Evolutionary conservation across 768 basidiomycete genomes (phyloP).

Genomic region (Lactifluus volemus): DNA sequence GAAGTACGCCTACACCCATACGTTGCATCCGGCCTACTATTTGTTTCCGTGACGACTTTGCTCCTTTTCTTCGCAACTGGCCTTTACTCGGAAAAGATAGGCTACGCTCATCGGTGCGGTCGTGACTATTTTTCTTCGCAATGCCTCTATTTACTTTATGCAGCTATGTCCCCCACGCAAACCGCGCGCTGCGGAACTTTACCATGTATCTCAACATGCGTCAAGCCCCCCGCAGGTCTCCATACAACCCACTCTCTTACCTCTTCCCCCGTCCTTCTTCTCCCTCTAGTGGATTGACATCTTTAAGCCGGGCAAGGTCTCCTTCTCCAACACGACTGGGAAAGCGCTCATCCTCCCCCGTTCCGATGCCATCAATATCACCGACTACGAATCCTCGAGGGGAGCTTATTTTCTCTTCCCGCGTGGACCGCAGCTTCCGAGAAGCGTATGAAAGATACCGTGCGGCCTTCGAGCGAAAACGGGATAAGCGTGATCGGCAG

Average conservation of each 20-base stretch:
- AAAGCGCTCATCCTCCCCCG: slow-evolving; percentile 35
- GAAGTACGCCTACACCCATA: slow-evolving; percentile 58
- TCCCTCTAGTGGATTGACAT: slow-evolving; percentile 22
- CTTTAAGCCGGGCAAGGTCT: slow-evolving; percentile 33
- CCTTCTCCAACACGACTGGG: slow-evolving; percentile 27
- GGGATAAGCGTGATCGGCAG: slow-evolving; percentile 52
- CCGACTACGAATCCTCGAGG: slow-evolving; percentile 86
- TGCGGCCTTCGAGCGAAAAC: slow-evolving; percentile 69
- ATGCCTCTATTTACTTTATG: slow-evolving; percentile 4
- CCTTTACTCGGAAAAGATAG: slow-evolving; percentile 93
- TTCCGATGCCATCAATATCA: slow-evolving; percentile 71
- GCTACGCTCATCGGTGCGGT: slow-evolving; percentile 87
- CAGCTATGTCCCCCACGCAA: slow-evolving; percentile 96
- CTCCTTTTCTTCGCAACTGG: slow-evolving; percentile 94
- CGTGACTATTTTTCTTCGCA: not conserved
- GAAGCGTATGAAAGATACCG: slow-evolving; percentile 93
- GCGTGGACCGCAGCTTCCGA: slow-evolving; percentile 71
- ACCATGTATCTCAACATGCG: slow-evolving; percentile 98
- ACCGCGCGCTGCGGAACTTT: slow-evolving; percentile 81
- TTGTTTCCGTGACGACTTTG: slow-evolving; percentile 85
- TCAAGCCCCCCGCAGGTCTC: slow-evolving; percentile 57
- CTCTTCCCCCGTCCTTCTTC: slow-evolving; percentile 42
- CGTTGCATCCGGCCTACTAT: slow-evolving; percentile 67
- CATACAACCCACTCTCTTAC: slow-evolving; percentile 47
- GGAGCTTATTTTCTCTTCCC: slow-evolving; percentile 91